These are phyloP conservation scores for Boletus reticuloceps DNA, from an alignment of 768 basidiomycete genomes.

Conservation along the genomic window DNA sequence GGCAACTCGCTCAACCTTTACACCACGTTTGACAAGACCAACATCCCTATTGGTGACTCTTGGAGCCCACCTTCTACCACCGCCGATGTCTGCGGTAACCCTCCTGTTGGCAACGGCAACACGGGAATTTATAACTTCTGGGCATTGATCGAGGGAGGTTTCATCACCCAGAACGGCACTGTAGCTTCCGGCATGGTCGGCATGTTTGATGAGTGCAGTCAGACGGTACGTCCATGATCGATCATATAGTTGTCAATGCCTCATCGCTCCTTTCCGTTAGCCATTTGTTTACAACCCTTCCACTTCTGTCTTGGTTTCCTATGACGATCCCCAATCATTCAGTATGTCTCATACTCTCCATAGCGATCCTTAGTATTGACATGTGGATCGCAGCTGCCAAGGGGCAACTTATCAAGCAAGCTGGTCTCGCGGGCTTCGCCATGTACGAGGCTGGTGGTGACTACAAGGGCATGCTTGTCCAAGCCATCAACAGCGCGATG, in stretches of 20 bases:
- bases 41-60: constrained; percentile 50
- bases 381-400: constrained; percentile 35
- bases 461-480: constrained; percentile 34
- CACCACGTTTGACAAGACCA: constrained; percentile 47
- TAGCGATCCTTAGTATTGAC: not conserved
- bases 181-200: constrained; percentile 52
- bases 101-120: constrained; percentile 38
- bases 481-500: constrained; percentile 32
- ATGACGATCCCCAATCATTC: constrained; percentile 62
- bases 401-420: constrained; percentile 37
- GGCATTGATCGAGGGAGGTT: constrained; percentile 57
- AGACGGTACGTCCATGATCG: constrained; percentile 53
- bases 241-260: not conserved
- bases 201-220: constrained; percentile 62
- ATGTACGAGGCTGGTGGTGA: constrained; percentile 48
- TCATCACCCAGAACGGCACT: constrained; percentile 46
- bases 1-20: constrained; percentile 39
- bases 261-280: constrained; percentile 33
- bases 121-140: constrained; percentile 63
- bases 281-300: constrained; percentile 63
- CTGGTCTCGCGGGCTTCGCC: constrained; percentile 40
- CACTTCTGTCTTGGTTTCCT: constrained; percentile 58
- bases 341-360: constrained; percentile 29
- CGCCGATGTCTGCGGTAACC: constrained; percentile 58
- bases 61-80: constrained; percentile 50